A percentile compares a stretch with the other conserved stretches of the same genome.
phyloP scores from a whole-genome alignment of 441 rosid genomes.

The Populus tomentosa region DNA sequence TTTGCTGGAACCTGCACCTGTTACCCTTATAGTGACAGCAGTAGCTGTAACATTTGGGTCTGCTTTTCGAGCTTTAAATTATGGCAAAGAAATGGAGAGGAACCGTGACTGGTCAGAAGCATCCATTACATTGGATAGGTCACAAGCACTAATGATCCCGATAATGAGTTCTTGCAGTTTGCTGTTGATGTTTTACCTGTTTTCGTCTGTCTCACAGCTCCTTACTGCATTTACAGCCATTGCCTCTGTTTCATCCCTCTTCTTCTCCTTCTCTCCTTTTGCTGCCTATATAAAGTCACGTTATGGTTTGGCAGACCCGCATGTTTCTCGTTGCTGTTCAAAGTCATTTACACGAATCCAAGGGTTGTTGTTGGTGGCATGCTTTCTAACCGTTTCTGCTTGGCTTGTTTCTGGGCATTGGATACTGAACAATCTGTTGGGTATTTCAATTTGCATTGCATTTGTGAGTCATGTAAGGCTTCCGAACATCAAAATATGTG shows the following conservation, averaged over 20 bases:
- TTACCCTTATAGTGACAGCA: slow-evolving; percentile 78
- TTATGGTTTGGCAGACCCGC: slow-evolving; percentile 77
- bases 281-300: slow-evolving; percentile 53
- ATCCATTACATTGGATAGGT: slow-evolving; percentile 74
- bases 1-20: slow-evolving; percentile 88
- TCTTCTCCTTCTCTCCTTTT: slow-evolving; percentile 71
- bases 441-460: slow-evolving; percentile 85
- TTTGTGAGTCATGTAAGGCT: slow-evolving; percentile 96
- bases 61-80: slow-evolving; percentile 86
- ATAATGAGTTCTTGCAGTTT: slow-evolving; percentile 95
- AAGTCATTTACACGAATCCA: slow-evolving; percentile 70
- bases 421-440: slow-evolving; percentile 86
- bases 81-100: slow-evolving; percentile 92
- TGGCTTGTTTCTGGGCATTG: slow-evolving; percentile 97
- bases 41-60: slow-evolving; percentile 86
- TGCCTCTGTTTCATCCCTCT: slow-evolving; percentile 86
- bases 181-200: slow-evolving; percentile 91
- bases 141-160: slow-evolving; percentile 94
- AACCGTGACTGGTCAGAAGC: slow-evolving; percentile 84
- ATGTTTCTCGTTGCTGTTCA: slow-evolving; percentile 80
- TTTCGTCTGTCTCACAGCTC: slow-evolving; percentile 85
- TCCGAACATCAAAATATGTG: slow-evolving; percentile 89
- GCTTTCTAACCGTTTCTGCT: slow-evolving; percentile 56
- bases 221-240: slow-evolving; percentile 90
- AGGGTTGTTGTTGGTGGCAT: slow-evolving; percentile 52